Evolutionary conservation across 139 green algal species (phyloP), one percentile per base, ranked within the genome.

Genomic region (Chlamydomonas urium): DNA sequence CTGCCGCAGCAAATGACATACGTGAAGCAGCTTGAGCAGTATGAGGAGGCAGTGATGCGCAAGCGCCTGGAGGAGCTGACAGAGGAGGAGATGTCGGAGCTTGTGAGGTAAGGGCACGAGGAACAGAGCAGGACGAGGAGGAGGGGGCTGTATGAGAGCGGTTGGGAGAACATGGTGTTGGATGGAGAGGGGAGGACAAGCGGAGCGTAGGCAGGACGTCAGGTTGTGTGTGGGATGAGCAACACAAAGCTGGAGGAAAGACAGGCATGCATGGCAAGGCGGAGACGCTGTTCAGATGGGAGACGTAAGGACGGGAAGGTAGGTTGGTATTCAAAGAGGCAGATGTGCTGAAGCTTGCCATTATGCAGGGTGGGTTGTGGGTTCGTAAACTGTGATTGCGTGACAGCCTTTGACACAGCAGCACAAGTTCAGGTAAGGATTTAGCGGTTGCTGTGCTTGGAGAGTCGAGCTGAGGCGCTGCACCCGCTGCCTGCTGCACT

Each of bases 1-100:
- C n/a, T n/a, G n/a, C n/a, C 72, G 76, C 87, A 95, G 91, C 87
- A 99, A 81, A 99, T 99, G 95, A 99, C 95, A 23, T 99, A 99
- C 68, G 93, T 93, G 14, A 93, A 97, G 85, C 95, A 99, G 83
- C 81, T 99, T 73, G 83, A 97, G 77, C 85, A 93, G n/a, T 99
- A 99, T 82, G 95, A 99, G 79, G 90, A 97, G 31, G 90, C 89
- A 29, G 95, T 99, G n/a, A 98, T 98, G 90, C 65, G 78, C 26
- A 98, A 98, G 88, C 84, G 95, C 2, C 58, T 99, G 58, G 92
- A 98, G 73, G 93, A 97, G 81, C 92, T 99, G 87, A 93, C 92
- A 4, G 88, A 96, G 47, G 42, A 53, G 42, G 42, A 53, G 42
- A 53, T 53, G 42, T n/a, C 42, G 42, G 42, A 53, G 42, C 10